Evolutionary conservation across 2,329 filamentous ascomycete species (phyloP).

Genomic region (Chalara sp.): DNA sequence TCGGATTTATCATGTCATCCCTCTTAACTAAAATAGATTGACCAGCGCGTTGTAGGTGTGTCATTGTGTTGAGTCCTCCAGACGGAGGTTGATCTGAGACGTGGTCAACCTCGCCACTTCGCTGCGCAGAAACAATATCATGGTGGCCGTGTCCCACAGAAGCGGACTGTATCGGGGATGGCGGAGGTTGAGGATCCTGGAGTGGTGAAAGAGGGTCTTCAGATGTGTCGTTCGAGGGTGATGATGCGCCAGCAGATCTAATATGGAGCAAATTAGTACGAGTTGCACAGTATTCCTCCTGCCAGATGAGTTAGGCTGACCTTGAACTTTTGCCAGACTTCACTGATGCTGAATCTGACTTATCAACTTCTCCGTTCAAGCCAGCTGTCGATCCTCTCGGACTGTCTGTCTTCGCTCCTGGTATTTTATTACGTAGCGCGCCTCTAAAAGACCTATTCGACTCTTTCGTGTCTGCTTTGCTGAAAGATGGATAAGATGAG

Average conservation of each 20-base stretch:
- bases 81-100: slow-evolving; percentile 86
- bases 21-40: slow-evolving; percentile 81
- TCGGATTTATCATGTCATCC: slow-evolving; percentile 61
- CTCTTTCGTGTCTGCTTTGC: slow-evolving; percentile 87
- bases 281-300: too few species aligned
- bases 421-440: slow-evolving; percentile 78
- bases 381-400: slow-evolving; percentile 65
- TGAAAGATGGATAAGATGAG: slow-evolving; percentile 86
- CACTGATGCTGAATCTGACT: slow-evolving; percentile 68
- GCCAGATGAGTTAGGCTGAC: slow-evolving; percentile 27
- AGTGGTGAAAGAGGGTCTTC: slow-evolving; percentile 40
- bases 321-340: slow-evolving; percentile 60
- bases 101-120: slow-evolving; percentile 84
- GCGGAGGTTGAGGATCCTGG: slow-evolving; percentile 56
- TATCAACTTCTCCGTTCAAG: slow-evolving; percentile 57
- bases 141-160: slow-evolving; percentile 68
- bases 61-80: slow-evolving; percentile 51
- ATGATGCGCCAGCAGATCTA: slow-evolving; percentile 10
- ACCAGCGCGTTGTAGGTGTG: slow-evolving; percentile 62
- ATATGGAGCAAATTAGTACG: too few species aligned
- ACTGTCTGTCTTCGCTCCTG: slow-evolving; percentile 69
- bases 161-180: slow-evolving; percentile 78
- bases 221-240: slow-evolving; percentile 18
- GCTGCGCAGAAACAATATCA: slow-evolving; percentile 73
- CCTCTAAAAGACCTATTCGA: slow-evolving; percentile 81